These are phyloP conservation scores for Apiospora saccharicola DNA, from an alignment of 2,329 filamentous ascomycete species.

Conservation along the genomic window DNA sequence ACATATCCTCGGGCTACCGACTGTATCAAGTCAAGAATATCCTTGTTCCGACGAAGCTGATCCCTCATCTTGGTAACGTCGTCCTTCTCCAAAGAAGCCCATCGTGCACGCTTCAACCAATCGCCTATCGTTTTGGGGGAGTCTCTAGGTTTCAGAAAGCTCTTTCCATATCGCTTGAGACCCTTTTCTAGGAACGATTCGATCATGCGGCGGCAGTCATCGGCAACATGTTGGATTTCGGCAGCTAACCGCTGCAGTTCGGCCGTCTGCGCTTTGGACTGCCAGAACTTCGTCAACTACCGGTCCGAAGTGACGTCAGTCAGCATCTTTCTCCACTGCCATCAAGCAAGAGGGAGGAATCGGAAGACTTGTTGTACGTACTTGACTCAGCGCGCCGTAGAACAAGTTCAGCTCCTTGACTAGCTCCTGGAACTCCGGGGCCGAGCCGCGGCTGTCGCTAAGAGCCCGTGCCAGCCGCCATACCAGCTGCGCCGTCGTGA, in stretches of 20 bases:
- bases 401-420: background rate
- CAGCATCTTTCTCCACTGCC: too few species aligned
- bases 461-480: constrained; percentile 22
- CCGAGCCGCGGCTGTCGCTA: constrained; percentile 23
- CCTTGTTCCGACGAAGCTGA: constrained; percentile 14
- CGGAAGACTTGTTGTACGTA: background rate
- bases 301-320: background rate
- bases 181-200: background rate
- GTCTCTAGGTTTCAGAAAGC: background rate
- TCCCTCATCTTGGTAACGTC: constrained; percentile 3
- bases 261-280: background rate
- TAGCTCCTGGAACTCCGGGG: constrained; percentile 19
- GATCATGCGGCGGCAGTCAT: background rate
- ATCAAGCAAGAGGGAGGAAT: too few species aligned
- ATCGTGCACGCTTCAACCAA: constrained; percentile 2
- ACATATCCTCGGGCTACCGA: background rate
- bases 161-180: background rate
- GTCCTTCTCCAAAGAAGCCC: background rate
- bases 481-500: constrained; percentile 22
- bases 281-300: background rate
- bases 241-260: background rate
- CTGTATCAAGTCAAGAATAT: background rate
- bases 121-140: background rate
- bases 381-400: background rate
- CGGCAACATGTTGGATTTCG: background rate